Conservation (phyloP, 257 asterid species). For the Dorcoceras hygrometricum region DNA sequence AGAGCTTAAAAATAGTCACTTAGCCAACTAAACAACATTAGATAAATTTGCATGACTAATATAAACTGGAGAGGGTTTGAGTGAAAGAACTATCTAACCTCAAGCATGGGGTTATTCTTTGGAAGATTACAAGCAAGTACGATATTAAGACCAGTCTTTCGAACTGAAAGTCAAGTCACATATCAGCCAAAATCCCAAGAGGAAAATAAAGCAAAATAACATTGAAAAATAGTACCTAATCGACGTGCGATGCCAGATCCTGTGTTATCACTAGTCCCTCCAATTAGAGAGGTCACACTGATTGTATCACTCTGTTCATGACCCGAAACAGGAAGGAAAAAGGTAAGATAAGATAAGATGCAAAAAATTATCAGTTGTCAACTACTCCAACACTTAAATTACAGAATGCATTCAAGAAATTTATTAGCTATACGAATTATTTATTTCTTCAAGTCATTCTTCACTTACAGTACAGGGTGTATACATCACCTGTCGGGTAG, state of each 20-base stretch:
- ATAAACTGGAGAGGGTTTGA: background rate
- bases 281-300: constrained; percentile 64
- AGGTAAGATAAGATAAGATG: background rate
- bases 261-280: constrained; percentile 79
- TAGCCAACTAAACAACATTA: background rate
- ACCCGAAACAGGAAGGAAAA: constrained; percentile 21
- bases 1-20: background rate
- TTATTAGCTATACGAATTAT: background rate
- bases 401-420: background rate
- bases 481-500: constrained; percentile 72
- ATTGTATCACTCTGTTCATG: constrained; percentile 58
- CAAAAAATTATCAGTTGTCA: constrained; percentile 8
- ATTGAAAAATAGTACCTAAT: constrained; percentile 47
- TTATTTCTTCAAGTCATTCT: background rate
- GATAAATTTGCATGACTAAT: background rate
- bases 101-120: constrained; percentile 79
- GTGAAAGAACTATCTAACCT: constrained; percentile 49
- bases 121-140: constrained; percentile 83
- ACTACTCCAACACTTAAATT: constrained; percentile 13
- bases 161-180: constrained; percentile 41
- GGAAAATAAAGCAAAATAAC: constrained; percentile 8
- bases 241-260: constrained; percentile 88
- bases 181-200: constrained; percentile 27
- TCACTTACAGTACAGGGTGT: constrained; percentile 1
- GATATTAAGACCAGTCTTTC: constrained; percentile 74